phyloP scores from a whole-genome alignment of 768 basidiomycete genomes.

The Kwoniella bestiolae region DNA sequence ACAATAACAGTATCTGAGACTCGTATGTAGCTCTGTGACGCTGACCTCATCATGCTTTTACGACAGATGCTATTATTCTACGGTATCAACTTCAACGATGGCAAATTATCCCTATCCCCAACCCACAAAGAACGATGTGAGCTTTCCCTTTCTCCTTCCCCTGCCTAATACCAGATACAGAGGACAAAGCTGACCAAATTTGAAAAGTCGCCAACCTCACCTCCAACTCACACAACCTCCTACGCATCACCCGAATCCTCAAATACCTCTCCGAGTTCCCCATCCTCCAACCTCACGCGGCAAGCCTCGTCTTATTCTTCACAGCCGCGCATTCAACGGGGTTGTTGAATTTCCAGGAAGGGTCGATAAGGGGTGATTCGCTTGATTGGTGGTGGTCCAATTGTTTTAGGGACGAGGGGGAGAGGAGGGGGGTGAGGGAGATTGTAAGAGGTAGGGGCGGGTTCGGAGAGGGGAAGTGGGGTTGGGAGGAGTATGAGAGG shows the following conservation, averaged over 20 bases:
- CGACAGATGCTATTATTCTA: conserved; percentile 44
- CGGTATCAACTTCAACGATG: conserved; percentile 45
- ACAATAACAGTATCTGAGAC: neutral
- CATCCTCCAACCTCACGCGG: conserved; percentile 37
- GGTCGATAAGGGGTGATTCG: conserved; percentile 39
- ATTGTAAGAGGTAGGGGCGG: conserved; percentile 34
- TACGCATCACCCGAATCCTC: conserved; percentile 51
- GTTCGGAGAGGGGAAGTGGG: conserved; percentile 36
- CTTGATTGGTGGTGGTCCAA: conserved; percentile 47
- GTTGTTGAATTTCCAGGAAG: conserved; percentile 27
- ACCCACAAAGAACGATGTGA: conserved; percentile 34
- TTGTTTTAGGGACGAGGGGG: conserved; percentile 38
- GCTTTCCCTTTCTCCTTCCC: conserved; percentile 1
- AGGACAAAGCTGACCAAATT: neutral
- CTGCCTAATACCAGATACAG: conserved; percentile 4
- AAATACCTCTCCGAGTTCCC: conserved; percentile 50
- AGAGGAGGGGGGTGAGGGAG: conserved; percentile 29
- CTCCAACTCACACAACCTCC: conserved; percentile 50
- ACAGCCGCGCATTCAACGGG: conserved; percentile 38
- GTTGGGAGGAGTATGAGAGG: conserved; percentile 30
- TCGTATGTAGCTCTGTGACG: neutral
- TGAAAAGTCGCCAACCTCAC: conserved; percentile 42
- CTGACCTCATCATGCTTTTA: too few relatives aligned
- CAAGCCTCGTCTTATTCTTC: conserved; percentile 45
- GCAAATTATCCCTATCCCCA: conserved; percentile 15